A percentile compares a stretch with the other conserved stretches of the same genome.
phyloP scores from a whole-genome alignment of 106 monocot genomes.

The Platanthera guangdongensis region DNA sequence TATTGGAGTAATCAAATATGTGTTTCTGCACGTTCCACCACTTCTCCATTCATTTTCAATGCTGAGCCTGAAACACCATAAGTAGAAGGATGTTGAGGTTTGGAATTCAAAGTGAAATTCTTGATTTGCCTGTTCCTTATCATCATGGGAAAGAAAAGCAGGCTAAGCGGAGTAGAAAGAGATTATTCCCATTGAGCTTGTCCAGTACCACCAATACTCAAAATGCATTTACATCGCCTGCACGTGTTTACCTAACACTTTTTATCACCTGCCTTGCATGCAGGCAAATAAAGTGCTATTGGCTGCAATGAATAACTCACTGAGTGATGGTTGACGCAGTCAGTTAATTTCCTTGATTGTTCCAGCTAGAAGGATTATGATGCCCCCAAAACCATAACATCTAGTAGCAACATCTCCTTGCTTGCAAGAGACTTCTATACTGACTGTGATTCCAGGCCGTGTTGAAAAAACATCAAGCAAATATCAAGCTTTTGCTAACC shows the following conservation, averaged over 20 bases:
- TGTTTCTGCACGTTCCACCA: constrained; percentile 18
- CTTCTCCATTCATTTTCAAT: constrained; percentile 14
- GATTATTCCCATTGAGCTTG: constrained; percentile 4
- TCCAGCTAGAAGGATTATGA: background rate
- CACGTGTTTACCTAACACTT: background rate
- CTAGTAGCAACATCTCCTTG: background rate
- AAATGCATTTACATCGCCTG: constrained; percentile 5
- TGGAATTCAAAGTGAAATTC: background rate
- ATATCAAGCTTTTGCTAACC: background rate
- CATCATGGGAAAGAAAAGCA: constrained; percentile 8
- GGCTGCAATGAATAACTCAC: background rate
- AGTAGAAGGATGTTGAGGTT: constrained; percentile 2
- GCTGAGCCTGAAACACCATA: constrained; percentile 8
- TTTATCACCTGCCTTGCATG: background rate
- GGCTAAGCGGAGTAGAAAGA: background rate
- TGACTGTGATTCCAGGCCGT: no score
- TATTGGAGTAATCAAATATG: constrained; percentile 11
- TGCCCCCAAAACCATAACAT: background rate
- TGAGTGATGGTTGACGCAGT: constrained; percentile 3
- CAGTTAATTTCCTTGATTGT: background rate
- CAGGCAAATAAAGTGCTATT: background rate
- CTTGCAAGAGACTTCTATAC: background rate
- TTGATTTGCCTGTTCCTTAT: constrained; percentile 1
- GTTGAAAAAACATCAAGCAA: background rate
- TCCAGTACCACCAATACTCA: background rate